These are phyloP conservation scores for Hericium erinaceus DNA, from an alignment of 768 basidiomycete genomes.

Conservation along the genomic window DNA sequence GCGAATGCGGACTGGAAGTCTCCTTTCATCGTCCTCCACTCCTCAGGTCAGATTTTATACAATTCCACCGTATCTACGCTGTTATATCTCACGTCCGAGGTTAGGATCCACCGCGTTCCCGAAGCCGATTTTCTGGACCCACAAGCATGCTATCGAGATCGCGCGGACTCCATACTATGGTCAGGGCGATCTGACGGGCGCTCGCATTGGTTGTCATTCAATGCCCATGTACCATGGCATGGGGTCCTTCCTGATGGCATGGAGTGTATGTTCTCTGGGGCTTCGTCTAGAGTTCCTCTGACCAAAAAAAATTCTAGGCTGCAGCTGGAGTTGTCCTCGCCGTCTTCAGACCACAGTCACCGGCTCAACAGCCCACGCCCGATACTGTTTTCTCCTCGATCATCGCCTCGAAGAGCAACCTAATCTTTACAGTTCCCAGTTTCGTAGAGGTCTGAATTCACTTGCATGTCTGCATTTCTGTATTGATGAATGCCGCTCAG, in stretches of 20 bases:
- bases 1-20: background rate
- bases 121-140: background rate
- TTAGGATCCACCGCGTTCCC: background rate
- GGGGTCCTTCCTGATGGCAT: background rate
- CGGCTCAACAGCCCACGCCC: background rate
- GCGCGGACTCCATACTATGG: background rate
- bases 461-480: background rate
- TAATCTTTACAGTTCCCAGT: slow-evolving; percentile 11
- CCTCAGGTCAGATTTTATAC: background rate
- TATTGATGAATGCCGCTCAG: background rate
- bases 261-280: background rate
- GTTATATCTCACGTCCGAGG: background rate
- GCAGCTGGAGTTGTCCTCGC: background rate
- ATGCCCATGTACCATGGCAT: background rate
- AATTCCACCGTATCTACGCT: background rate
- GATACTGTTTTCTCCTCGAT: slow-evolving; percentile 13
- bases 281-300: no score
- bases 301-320: background rate
- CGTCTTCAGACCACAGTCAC: background rate
- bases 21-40: background rate
- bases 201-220: background rate
- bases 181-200: background rate
- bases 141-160: background rate
- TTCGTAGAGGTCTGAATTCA: background rate
- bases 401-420: slow-evolving; percentile 14